Base-by-base conservation (phyloP, 345 rosid species). In the Camelina neglecta region DNA sequence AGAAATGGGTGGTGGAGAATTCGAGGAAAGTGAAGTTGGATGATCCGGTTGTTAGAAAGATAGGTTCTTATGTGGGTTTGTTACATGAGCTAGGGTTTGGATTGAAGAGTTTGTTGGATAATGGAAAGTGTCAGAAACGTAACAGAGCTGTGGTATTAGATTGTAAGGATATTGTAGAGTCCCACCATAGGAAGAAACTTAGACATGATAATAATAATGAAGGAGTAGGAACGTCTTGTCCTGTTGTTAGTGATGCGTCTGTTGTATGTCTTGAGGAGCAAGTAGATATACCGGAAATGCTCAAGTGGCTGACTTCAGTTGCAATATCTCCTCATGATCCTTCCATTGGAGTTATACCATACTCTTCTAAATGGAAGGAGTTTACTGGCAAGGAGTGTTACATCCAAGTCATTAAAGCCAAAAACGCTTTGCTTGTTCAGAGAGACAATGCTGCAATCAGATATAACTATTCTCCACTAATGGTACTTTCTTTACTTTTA, bases 261-360 rank as follows among this genome's bases (percentile, higher is more conserved):
- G 51, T 0, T 20, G 75, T 26, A 26, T 57, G 11, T 57, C 53
- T 7, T 67, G 26, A 56, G 31, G 47, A 64, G 67, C 76, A 81
- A 63, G 79, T 71, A 59, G 75, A 80, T 61, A 71, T 89, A 31
- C 69, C 69, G 15, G 81, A 65, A 47, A 84, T 93, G 89, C 69
- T 93, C 61, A 78, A 79, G 62, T 93, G 96, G 98, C 72, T 93
- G 21, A 74, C 62, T 71, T 83, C 54, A 66, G 81, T 83, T 60
- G 93, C 96, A 44, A 85, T 29, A 63, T 76, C 74, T 72, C 88
- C 87, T 60, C 59, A 59, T 26, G 82, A 83, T 87, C 83, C 84
- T 70, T 75, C 83, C 13, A 44, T 83, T 76, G 84, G 84, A 29
- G 71, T 23, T 54, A 77, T 83, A 67, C 87, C 84, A 11, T 80